Conservation (phyloP, 1,284 basidiomycete species). For the Sporisorium sorghi region DNA sequence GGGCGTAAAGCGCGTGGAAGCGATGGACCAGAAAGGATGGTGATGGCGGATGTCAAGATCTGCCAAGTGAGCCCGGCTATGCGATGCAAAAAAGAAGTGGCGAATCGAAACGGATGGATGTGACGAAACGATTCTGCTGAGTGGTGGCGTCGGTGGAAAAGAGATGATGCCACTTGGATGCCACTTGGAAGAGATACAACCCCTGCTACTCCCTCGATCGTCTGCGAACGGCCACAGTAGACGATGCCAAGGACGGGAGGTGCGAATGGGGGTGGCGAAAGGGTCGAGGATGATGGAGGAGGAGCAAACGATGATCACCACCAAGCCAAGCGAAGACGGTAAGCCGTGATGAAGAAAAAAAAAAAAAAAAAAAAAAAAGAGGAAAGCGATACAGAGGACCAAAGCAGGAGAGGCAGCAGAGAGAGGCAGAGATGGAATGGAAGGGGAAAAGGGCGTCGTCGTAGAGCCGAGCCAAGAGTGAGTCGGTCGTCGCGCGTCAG, state of each 20-base stretch:
- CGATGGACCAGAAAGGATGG: background rate
- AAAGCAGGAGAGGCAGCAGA: background rate
- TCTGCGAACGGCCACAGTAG: slow-evolving; percentile 18
- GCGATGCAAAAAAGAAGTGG: background rate
- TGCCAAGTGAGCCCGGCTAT: background rate
- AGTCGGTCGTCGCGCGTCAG: background rate
- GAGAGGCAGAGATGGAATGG: too few relatives aligned
- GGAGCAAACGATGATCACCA: background rate
- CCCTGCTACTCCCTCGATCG: slow-evolving; percentile 20
- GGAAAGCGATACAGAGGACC: too few relatives aligned
- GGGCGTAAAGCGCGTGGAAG: background rate
- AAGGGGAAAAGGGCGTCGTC: too few relatives aligned
- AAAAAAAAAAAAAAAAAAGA: background rate
- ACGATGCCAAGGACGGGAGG: slow-evolving; percentile 9
- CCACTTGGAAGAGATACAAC: background rate
- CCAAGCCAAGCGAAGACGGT: background rate
- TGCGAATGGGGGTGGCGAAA: background rate
- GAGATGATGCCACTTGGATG: background rate
- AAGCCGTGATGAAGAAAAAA: too few relatives aligned
- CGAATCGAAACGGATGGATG: background rate
- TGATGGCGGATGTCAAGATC: background rate
- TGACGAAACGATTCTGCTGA: background rate
- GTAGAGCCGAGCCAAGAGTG: background rate
- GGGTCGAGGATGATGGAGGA: background rate
- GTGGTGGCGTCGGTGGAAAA: background rate